These are phyloP conservation scores for Cyclotella kingstonii DNA, from an alignment of 108 stramenopile species.

Conservation along the genomic window DNA sequence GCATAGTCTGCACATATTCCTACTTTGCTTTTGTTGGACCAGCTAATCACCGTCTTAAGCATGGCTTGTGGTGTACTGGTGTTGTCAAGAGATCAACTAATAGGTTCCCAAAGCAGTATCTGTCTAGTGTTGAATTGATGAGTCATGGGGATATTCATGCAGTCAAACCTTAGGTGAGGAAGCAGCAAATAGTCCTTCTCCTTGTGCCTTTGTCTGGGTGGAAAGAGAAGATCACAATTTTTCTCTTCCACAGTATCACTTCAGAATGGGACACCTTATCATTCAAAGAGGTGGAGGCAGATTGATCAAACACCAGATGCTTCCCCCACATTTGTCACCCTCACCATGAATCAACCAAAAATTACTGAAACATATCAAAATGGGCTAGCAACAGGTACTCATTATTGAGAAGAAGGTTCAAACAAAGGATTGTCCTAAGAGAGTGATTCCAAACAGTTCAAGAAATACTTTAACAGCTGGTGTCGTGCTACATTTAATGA, in stretches of 20 bases:
- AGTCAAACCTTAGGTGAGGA: not conserved
- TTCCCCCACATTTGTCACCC: too few species aligned
- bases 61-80: not conserved
- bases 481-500: too few species aligned
- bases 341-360: not conserved
- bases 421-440: too few species aligned
- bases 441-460: too few species aligned
- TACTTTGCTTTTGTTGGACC: not conserved
- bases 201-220: not conserved
- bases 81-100: not conserved
- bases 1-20: not conserved
- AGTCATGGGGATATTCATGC: not conserved
- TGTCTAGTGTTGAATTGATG: not conserved
- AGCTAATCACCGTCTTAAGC: too few species aligned
- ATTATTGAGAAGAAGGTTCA: too few species aligned
- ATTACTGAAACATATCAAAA: not conserved
- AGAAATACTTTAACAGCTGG: too few species aligned
- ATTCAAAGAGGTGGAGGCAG: not conserved
- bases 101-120: not conserved
- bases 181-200: not conserved
- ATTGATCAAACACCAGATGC: not conserved
- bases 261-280: not conserved
- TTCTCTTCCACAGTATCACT: not conserved
- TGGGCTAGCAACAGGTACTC: not conserved
- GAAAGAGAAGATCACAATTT: not conserved